Conservation (phyloP, 768 basidiomycete genomes). For the Hygrophorus pudorinus region DNA sequence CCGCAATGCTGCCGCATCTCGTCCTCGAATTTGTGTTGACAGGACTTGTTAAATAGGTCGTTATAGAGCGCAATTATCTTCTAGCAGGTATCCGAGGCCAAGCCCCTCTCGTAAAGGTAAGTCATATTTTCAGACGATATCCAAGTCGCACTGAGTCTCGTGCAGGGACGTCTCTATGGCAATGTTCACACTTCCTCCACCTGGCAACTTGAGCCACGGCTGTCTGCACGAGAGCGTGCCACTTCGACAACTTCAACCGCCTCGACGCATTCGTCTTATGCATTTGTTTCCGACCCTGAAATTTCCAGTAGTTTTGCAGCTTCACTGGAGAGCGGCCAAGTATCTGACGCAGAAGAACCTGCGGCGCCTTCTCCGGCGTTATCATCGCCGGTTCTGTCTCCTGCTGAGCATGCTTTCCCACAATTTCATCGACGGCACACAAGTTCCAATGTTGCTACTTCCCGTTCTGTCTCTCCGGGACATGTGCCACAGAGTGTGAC, state of each 20-base stretch:
- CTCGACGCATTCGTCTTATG: conserved; percentile 74
- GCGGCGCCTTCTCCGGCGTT: conserved; percentile 49
- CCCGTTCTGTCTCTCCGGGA: conserved; percentile 50
- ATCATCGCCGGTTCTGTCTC: conserved; percentile 22
- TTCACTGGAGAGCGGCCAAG: conserved; percentile 64
- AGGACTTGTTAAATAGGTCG: conserved; percentile 34
- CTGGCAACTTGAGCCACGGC: conserved; percentile 75
- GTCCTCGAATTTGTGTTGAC: not conserved
- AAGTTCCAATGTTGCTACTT: conserved; percentile 25
- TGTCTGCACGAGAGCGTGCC: conserved; percentile 59
- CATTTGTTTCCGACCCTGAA: conserved; percentile 75
- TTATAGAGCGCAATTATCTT: conserved; percentile 61
- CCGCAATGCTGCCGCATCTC: not conserved
- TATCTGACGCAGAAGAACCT: conserved; percentile 63
- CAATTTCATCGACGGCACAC: conserved; percentile 16
- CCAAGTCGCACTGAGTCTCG: not conserved
- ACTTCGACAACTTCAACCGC: conserved; percentile 66
- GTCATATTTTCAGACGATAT: conserved; percentile 8
- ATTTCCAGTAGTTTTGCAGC: conserved; percentile 80
- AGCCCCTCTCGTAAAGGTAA: conserved; percentile 63
- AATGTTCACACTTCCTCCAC: conserved; percentile 56
- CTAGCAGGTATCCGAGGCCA: conserved; percentile 67
- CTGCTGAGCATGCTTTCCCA: conserved; percentile 25
- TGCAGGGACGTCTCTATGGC: conserved; percentile 66
- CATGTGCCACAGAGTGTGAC: conserved; percentile 43